Evolutionary conservation across 129 eudicot species (phyloP).

Genomic region (Chrysanthemum seticuspe): DNA sequence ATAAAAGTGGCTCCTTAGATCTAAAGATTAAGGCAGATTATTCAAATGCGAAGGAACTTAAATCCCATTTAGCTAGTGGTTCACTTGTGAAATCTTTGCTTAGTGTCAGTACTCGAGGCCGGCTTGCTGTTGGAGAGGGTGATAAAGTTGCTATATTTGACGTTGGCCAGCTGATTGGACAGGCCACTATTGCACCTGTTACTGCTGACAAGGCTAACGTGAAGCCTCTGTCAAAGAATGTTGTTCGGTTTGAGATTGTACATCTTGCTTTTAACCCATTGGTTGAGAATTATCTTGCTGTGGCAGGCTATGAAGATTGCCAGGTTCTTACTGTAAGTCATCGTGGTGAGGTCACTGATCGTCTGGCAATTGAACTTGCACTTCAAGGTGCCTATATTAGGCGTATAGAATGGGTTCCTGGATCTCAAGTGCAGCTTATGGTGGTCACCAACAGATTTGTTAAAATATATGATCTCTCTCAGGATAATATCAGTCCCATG

Average conservation of each 20-base stretch:
- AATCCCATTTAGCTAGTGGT: conserved; percentile 86
- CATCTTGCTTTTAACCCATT: conserved; percentile 79
- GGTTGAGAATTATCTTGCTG: conserved; percentile 92
- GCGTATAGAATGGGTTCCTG: conserved; percentile 91
- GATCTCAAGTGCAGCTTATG: conserved; percentile 96
- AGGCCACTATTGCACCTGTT: conserved; percentile 89
- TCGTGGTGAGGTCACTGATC: conserved; percentile 98
- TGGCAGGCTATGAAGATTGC: conserved; percentile 99
- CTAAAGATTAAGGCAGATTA: conserved; percentile 93
- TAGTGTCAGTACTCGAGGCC: conserved; percentile 86
- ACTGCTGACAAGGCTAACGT: conserved; percentile 98
- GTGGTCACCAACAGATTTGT: conserved; percentile 93
- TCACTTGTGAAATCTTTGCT: conserved; percentile 90
- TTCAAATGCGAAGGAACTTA: conserved; percentile 89
- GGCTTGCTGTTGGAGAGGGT: conserved; percentile 99
- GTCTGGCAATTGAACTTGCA: conserved; percentile 92
- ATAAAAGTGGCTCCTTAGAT: conserved; percentile 93
- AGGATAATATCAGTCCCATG: conserved; percentile 87
- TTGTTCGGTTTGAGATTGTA: conserved; percentile 94
- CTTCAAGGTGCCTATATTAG: conserved; percentile 95
- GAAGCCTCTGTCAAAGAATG: conserved; percentile 94
- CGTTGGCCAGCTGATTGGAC: conserved; percentile 97
- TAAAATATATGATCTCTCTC: conserved; percentile 90
- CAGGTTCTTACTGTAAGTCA: conserved; percentile 92
- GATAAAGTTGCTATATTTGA: conserved; percentile 97